Conservation (phyloP, 768 basidiomycete genomes). For the Rhodotorula sphaerocarpa region DNA sequence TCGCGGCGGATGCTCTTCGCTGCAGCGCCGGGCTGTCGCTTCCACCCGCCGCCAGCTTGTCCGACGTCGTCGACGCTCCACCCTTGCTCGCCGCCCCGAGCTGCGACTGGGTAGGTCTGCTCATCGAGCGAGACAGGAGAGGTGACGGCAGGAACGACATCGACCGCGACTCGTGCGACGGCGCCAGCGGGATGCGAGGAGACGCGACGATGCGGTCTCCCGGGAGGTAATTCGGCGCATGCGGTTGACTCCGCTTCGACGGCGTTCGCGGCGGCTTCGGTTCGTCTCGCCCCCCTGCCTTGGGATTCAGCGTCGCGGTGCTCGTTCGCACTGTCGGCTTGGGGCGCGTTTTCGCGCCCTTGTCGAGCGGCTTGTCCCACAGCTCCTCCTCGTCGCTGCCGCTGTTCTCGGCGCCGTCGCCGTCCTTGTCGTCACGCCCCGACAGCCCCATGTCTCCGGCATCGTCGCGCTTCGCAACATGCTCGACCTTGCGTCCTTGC, state of each 20-base stretch:
- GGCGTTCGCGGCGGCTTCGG: background rate
- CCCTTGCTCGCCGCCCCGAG: no score
- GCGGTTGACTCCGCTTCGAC: slow-evolving; percentile 2
- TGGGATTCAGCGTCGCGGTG: no score
- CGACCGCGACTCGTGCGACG: background rate
- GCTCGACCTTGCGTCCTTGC: slow-evolving; percentile 65
- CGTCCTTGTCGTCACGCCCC: no score
- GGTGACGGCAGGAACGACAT: slow-evolving; percentile 15
- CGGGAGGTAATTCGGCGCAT: slow-evolving; percentile 32
- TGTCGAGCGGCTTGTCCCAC: background rate
- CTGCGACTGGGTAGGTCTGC: background rate
- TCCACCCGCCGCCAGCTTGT: background rate
- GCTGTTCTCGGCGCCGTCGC: no score
- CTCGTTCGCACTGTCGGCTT: no score
- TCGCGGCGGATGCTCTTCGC: slow-evolving; percentile 5
- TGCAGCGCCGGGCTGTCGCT: background rate
- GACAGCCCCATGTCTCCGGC: background rate
- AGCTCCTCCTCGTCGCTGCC: slow-evolving; percentile 30
- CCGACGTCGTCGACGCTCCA: background rate
- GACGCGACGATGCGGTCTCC: slow-evolving; percentile 30
- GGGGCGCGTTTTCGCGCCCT: no score
- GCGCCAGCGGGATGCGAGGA: background rate
- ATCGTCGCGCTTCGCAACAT: slow-evolving; percentile 7
- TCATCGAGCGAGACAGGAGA: slow-evolving; percentile 1
- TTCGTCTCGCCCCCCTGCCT: no score